Evolutionary conservation across 1,284 basidiomycete species (phyloP).

Genomic region (Schizophyllum commune): DNA sequence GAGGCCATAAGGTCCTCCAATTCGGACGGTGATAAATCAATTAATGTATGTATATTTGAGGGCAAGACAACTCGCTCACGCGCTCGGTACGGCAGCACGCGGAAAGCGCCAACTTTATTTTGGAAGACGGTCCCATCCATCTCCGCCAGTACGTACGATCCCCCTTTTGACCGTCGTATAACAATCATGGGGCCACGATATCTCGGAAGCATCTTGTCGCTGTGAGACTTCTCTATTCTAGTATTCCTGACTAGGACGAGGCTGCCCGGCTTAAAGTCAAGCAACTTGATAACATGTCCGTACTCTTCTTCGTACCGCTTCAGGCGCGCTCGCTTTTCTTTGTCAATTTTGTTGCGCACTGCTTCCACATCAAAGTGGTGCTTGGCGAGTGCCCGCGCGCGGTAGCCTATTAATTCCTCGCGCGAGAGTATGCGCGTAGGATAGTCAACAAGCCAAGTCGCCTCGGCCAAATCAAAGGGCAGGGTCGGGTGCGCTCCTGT

Average conservation of each 20-base stretch:
- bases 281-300: slow-evolving; percentile 19
- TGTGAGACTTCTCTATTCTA: slow-evolving; percentile 7
- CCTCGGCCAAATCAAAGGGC: slow-evolving; percentile 31
- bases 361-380: slow-evolving; percentile 11
- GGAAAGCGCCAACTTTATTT: slow-evolving; percentile 21
- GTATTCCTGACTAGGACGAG: slow-evolving; percentile 30
- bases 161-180: slow-evolving; percentile 19
- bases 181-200: slow-evolving; percentile 29
- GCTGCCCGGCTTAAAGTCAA: slow-evolving; percentile 24
- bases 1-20: no score
- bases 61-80: neutral
- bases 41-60: no score
- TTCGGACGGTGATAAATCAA: no score
- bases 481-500: slow-evolving; percentile 13
- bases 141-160: slow-evolving; percentile 25
- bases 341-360: no score
- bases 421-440: slow-evolving; percentile 16
- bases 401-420: slow-evolving; percentile 17
- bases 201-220: slow-evolving; percentile 20
- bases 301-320: slow-evolving; percentile 9
- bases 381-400: slow-evolving; percentile 20
- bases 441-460: slow-evolving; percentile 24
- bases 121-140: slow-evolving; percentile 23
- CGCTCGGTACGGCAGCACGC: slow-evolving; percentile 25
- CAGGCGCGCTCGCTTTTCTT: no score